Percentiles rank a stretch among this genome's conserved stretches.
These are phyloP conservation scores for Dactylellina leptospora DNA, from an alignment of 2,329 filamentous ascomycete genomes.

Conservation along the genomic window DNA sequence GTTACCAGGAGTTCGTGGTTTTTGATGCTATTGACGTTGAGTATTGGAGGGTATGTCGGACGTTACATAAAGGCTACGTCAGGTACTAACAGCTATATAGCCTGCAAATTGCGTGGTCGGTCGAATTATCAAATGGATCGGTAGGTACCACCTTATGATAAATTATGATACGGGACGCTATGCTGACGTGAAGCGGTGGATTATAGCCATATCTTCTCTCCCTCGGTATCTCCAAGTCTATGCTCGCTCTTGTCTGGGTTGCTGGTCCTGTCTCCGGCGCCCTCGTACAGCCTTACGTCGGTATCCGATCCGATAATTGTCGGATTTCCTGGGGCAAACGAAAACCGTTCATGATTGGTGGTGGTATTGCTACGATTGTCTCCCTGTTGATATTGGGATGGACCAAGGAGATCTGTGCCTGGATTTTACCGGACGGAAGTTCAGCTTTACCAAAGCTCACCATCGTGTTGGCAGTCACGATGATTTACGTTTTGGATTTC, in stretches of 20 bases:
- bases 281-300: slow-evolving; percentile 82
- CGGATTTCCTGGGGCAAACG: slow-evolving; percentile 77
- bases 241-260: slow-evolving; percentile 86
- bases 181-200: too few species aligned
- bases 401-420: slow-evolving; percentile 75
- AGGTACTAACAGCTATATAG: slow-evolving; percentile 60
- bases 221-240: slow-evolving; percentile 80
- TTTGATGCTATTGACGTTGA: slow-evolving; percentile 82
- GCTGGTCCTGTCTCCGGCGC: slow-evolving; percentile 80
- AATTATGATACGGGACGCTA: too few species aligned
- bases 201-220: slow-evolving; percentile 74
- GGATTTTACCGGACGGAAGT: slow-evolving; percentile 72
- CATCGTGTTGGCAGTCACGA: slow-evolving; percentile 81
- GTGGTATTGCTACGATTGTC: slow-evolving; percentile 72
- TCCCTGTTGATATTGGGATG: slow-evolving; percentile 76
- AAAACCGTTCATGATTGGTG: slow-evolving; percentile 81
- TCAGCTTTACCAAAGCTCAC: slow-evolving; percentile 63
- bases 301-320: slow-evolving; percentile 81
- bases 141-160: too few species aligned
- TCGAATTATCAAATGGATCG: slow-evolving; percentile 92
- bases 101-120: slow-evolving; percentile 93
- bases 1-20: slow-evolving; percentile 82
- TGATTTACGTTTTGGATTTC: slow-evolving; percentile 91
- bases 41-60: slow-evolving; percentile 73
- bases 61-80: slow-evolving; percentile 22